Percentiles rank a stretch among this genome's conserved stretches.
Evolutionary conservation across 2,329 filamentous ascomycete genomes (phyloP).

Genomic region (Nemania diffusa): DNA sequence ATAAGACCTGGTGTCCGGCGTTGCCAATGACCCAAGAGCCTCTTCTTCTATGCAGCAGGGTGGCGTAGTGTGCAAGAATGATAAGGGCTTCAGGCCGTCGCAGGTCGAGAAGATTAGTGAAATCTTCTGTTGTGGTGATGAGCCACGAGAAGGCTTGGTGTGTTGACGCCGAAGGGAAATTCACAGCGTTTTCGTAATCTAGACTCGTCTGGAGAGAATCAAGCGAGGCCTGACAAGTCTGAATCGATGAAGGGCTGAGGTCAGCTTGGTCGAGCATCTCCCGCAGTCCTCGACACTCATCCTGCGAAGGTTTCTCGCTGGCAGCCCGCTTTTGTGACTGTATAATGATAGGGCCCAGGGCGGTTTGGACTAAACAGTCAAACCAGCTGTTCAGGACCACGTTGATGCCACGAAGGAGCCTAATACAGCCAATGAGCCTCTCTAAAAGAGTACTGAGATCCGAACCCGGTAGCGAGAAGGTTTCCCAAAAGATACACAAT

Average conservation of each 20-base stretch:
- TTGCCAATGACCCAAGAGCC: neutral
- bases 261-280: neutral
- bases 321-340: neutral
- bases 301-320: neutral
- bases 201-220: neutral
- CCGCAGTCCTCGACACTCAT: neutral
- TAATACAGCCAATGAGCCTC: neutral
- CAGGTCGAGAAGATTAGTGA: neutral
- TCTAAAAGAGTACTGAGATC: neutral
- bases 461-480: neutral
- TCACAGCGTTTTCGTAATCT: neutral
- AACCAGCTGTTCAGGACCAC: neutral
- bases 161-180: conserved; percentile 1
- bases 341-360: neutral
- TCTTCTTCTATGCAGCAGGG: neutral
- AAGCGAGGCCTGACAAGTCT: neutral
- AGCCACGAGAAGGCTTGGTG: neutral
- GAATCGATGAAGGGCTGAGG: neutral
- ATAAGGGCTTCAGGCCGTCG: neutral
- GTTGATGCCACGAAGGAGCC: neutral
- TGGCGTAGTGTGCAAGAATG: neutral
- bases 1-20: neutral
- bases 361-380: neutral
- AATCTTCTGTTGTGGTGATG: neutral
- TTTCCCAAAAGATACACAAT: neutral